Conservation (phyloP, 257 asterid species). For the Echium plantagineum region DNA sequence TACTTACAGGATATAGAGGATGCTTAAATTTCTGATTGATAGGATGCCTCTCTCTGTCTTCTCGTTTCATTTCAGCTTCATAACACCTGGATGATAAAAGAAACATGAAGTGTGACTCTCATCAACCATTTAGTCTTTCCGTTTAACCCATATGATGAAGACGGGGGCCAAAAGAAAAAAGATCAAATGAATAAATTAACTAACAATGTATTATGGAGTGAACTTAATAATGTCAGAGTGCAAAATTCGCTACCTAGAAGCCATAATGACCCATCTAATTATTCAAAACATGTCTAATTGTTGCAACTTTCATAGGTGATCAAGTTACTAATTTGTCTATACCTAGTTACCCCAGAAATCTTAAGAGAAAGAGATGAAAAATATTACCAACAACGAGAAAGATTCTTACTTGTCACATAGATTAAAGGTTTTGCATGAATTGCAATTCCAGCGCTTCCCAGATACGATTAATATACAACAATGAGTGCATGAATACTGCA, state of each 20-base stretch:
- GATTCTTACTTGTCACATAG: slow-evolving; percentile 69
- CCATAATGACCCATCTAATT: no score
- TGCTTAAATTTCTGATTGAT: slow-evolving; percentile 69
- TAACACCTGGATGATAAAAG: slow-evolving; percentile 47
- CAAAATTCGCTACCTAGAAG: not conserved
- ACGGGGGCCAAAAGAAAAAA: not conserved
- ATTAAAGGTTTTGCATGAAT: slow-evolving; percentile 73
- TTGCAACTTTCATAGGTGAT: not conserved
- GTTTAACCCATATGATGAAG: not conserved
- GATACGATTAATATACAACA: slow-evolving; percentile 83
- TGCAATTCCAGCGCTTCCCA: slow-evolving; percentile 86
- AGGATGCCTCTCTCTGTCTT: slow-evolving; percentile 88
- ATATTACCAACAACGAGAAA: slow-evolving; percentile 9
- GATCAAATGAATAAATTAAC: not conserved
- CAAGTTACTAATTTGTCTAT: not conserved
- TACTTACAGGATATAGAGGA: slow-evolving; percentile 63
- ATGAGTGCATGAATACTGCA: slow-evolving; percentile 78
- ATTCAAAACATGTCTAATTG: no score
- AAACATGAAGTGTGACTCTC: not conserved
- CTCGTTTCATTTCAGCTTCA: slow-evolving; percentile 72
- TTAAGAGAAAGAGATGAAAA: not conserved
- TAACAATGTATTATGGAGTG: not conserved
- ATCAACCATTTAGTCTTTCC: no score
- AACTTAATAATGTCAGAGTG: not conserved
- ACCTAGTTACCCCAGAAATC: not conserved